A percentile compares a stretch with the other conserved stretches of the same genome.
These are phyloP conservation scores for Saccharomycopsis malanga DNA, from an alignment of 805 yeast species.

Conservation along the genomic window DNA sequence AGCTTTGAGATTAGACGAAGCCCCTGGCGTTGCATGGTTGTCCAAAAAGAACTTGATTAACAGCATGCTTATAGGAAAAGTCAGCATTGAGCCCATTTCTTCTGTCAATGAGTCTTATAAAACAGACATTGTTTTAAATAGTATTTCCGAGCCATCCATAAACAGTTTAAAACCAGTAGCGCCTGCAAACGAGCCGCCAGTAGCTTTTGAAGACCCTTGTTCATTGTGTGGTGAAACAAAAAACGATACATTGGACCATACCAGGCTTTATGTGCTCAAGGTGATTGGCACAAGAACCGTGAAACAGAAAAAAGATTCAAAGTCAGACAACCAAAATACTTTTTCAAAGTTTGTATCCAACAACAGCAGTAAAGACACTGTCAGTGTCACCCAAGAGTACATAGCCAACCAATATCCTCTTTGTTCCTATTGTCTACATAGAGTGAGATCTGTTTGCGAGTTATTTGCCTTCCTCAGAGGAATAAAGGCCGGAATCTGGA, in stretches of 20 bases:
- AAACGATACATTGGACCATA: constrained; percentile 63
- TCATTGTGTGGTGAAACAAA: constrained; percentile 78
- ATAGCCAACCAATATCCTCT: constrained; percentile 50
- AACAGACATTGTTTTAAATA: constrained; percentile 12
- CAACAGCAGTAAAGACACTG: constrained; percentile 6
- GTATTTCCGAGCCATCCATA: not conserved
- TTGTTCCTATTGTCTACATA: constrained; percentile 74
- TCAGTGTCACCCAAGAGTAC: constrained; percentile 25
- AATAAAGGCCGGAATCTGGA: constrained; percentile 53
- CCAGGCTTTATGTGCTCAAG: constrained; percentile 66
- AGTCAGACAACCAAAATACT: not conserved
- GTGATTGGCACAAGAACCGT: constrained; percentile 32
- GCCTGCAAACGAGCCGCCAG: constrained; percentile 36
- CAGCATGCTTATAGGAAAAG: constrained; percentile 70
- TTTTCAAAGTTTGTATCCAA: constrained; percentile 15
- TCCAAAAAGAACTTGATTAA: constrained; percentile 53
- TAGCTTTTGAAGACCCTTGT: constrained; percentile 71
- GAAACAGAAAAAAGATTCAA: constrained; percentile 17
- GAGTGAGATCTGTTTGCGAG: constrained; percentile 78
- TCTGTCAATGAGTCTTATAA: constrained; percentile 61
- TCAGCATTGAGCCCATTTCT: constrained; percentile 78
- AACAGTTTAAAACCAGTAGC: not conserved
- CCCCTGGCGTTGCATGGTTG: constrained; percentile 59
- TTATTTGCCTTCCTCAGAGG: constrained; percentile 70
- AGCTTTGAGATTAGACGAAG: constrained; percentile 33